A percentile compares a stretch with the other conserved stretches of the same genome.
These are phyloP conservation scores for Micractinium conductrix DNA, from an alignment of 139 green algal species.

Conservation along the genomic window DNA sequence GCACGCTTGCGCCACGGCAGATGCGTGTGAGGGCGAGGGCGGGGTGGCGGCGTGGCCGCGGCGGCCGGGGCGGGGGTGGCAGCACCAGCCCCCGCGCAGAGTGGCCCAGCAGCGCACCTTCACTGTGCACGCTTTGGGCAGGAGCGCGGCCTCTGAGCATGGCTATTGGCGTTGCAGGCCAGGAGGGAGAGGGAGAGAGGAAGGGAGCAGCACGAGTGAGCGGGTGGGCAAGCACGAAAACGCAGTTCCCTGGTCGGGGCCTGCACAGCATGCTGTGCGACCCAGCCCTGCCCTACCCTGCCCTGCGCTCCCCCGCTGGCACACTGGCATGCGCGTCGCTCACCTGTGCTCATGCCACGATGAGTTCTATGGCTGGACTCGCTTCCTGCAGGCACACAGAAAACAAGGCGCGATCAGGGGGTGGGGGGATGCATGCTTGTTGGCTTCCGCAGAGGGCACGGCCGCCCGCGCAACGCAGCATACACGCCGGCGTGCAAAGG, in stretches of 20 bases:
- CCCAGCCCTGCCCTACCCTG: background rate
- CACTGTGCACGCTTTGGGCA: background rate
- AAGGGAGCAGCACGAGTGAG: background rate
- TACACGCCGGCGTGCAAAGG: background rate
- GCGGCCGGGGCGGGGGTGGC: no score
- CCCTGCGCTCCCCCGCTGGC: background rate
- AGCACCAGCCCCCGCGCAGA: background rate
- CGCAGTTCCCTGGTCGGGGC: background rate
- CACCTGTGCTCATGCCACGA: background rate
- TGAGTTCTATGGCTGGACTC: background rate
- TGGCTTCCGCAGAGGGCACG: background rate
- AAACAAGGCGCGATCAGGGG: background rate
- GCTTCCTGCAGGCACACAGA: background rate
- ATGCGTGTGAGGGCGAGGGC: background rate
- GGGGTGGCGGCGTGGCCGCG: background rate
- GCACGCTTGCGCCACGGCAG: no score
- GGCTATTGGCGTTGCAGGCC: background rate
- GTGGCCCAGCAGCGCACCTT: background rate
- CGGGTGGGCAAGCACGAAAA: background rate
- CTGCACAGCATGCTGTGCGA: background rate
- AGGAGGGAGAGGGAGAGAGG: background rate
- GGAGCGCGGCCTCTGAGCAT: background rate
- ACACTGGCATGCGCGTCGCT: background rate
- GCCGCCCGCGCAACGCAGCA: background rate
- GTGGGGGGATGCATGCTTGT: background rate